Base-by-base conservation (phyloP, 2,329 filamentous ascomycete genomes). In the Thielaviopsis populi region DNA sequence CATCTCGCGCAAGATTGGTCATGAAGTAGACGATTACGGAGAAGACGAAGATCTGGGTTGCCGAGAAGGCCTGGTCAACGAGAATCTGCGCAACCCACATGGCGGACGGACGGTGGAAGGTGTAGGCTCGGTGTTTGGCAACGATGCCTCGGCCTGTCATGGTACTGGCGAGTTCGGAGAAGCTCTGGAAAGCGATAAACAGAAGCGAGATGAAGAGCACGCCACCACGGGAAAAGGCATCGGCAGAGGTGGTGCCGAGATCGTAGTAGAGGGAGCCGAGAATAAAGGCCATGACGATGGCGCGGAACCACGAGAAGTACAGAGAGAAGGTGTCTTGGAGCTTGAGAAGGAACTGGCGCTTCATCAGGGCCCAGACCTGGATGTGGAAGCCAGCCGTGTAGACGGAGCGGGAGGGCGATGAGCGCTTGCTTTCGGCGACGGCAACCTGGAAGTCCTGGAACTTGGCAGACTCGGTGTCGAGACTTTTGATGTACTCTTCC, bases 131-230 rank as follows among this genome's bases (percentile, higher is more conserved):
- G 73, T 95, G 90, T 72, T 94, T 95, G 72, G 91, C 89, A 66
- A 95, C 81, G 43, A 95, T 87, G 0, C 85, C 80, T 8, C 90
- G 80, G 0, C 86, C 88, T 17, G 85, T 75, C 87, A 94, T 92
- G 1, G 86, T 87, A 11, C 80, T 79, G 0, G 80, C 86, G 0
- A 95, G 75, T 72, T 95, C 89, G 0, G 86, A 83, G 70, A 94
- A 91, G 27, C 89, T 88, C 70, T 90, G 85, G 73, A 95, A 92
- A n/a, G 87, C 87, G 72, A 92, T 92, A 79, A 92, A 92, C 3
- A 95, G 75, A 1, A 95, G 80, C 24, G 87, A 78, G 63, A 91
- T 83, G 75, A 95, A 95, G 61, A 95, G 77, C 1, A 92, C 81
- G 76, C 89, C 89, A 67, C 89, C 89, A 71, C 89, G 84, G 68